Evolutionary conservation across 768 basidiomycete species (phyloP), one percentile per base, ranked within the genome.

Genomic region (Pisolithus microcarpus): DNA sequence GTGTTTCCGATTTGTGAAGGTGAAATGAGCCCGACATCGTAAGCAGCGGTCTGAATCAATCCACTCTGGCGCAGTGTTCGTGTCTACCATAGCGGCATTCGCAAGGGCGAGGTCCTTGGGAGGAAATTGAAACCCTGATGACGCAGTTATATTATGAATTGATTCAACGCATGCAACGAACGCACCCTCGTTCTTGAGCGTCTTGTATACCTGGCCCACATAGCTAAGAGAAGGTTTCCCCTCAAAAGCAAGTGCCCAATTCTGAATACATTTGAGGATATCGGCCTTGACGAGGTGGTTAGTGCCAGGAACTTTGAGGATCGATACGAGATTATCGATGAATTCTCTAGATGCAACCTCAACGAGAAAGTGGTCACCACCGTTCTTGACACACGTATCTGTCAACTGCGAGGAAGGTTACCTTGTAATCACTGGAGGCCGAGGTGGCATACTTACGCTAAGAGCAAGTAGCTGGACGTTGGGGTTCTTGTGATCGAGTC

Each of bases 1-100:
- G 61, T 99, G 96, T 65, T 97, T 97, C 46, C 96, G 80, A 64
- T 98, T 98, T 28, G 93, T 96, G 65, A 97, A 93, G 0, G 84
- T 81, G 68, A 99, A 99, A 0, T 90, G 66, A 0, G 87, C 84
- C 16, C 96, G 81, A 67, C 96, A 99, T 18, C 92, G 82, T 52
- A 95, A 80, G 65, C 96, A 99, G 15, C 93, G 81, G 43, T 96
- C 91, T 0, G 92, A 92, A 65, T 98, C 95, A 40, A 91, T 87
- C 96, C 96, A 99, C 64, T 95, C 90, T 2, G 96, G 96, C 0
- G 96, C 89, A 0, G 85, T 90, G 59, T 86, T 79, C 0, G 92
- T 92, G 62, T 92, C 88, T 5, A 91, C 87, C 87, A 93, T 91
- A 11, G 84, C 88, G 19, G 89, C 81, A 48, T 79, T 85, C 9